Base-by-base conservation (phyloP, 2,329 filamentous ascomycete genomes). In the Trichoderma cornu-damae region DNA sequence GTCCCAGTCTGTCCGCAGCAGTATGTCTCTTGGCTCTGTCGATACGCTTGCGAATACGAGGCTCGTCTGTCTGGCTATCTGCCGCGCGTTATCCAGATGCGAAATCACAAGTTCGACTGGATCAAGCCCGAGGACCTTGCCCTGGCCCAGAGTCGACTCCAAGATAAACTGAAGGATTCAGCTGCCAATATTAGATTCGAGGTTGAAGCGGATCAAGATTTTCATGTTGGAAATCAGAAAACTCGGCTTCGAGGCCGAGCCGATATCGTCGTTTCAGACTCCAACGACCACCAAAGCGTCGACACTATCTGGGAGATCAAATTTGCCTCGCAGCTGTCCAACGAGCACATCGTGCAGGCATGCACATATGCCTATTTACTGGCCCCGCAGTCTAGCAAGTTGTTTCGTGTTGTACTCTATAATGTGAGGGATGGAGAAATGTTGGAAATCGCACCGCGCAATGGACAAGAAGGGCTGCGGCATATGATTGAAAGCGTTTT, bases 241-340 rank as follows among this genome's bases (percentile, higher is more conserved):
- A 51, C 47, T 3, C 16, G n/a, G 2, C 18, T 57, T 30, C 1
- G 8, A 9, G 55, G 55, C 14, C 22, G 16, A 47, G 48, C 55
- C 5, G 48, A 58, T n/a, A 24, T 47, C 4, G 40, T 51, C 7
- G 6, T 24, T 12, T 32, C 30, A 12, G 18, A 56, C 1, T 7
- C 5, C 34, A 20, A 18, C 12, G 16, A 48, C 4, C 4, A 6
- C 11, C 20, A n/a, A 8, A 18, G 32, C 11, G 14, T 44, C 14
- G 42, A 61, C 14, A 42, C 59, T 11, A 48, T 69, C 22, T 69
- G 66, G 66, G 67, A 69, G 59, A 64, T 69, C 47, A 70, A 70
- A 35, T 69, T 69, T 57, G 66, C 67, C 4, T 60, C 61, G 3
- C 12, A 61, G 6, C 61, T 70, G 11, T 59, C 63, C 11, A 60